Percentiles rank a stretch among this genome's conserved stretches.
Evolutionary conservation across 2,329 filamentous ascomycete genomes (phyloP).

Genomic region (Cladosporium oxysporum): DNA sequence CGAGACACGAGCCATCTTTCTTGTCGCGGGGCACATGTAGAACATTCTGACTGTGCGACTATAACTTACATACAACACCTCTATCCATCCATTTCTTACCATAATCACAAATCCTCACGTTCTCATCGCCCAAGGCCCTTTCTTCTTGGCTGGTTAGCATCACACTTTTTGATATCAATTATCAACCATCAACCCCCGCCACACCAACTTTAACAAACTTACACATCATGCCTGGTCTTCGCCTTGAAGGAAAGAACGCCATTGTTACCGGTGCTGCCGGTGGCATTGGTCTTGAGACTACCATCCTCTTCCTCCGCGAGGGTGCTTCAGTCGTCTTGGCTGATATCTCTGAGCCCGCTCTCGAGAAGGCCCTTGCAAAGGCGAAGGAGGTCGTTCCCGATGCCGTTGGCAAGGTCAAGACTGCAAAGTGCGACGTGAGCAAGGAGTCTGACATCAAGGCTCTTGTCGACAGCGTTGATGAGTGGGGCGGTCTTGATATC

Average conservation of each 20-base stretch:
- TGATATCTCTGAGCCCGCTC: constrained; percentile 77
- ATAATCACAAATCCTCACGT: not conserved
- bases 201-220: not conserved
- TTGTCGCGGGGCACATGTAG: constrained; percentile 9
- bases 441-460: constrained; percentile 78
- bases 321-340: constrained; percentile 83
- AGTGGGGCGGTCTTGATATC: constrained; percentile 85
- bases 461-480: constrained; percentile 72
- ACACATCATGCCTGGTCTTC: constrained; percentile 29
- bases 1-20: constrained; percentile 14
- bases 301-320: constrained; percentile 85
- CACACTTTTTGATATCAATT: not conserved
- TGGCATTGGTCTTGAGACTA: constrained; percentile 90
- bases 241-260: constrained; percentile 66
- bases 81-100: not conserved
- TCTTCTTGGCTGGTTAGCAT: constrained; percentile 10
- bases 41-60: constrained; percentile 11
- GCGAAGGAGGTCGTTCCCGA: constrained; percentile 66
- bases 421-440: constrained; percentile 73
- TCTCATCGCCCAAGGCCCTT: not conserved
- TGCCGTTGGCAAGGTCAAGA: constrained; percentile 63
- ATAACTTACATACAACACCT: not conserved
- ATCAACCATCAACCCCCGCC: not conserved
- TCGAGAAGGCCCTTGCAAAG: constrained; percentile 75
- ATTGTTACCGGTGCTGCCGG: constrained; percentile 84